These are phyloP conservation scores for Penicillium flavigenum DNA, from an alignment of 495 filamentous ascomycete genomes.

Conservation along the genomic window DNA sequence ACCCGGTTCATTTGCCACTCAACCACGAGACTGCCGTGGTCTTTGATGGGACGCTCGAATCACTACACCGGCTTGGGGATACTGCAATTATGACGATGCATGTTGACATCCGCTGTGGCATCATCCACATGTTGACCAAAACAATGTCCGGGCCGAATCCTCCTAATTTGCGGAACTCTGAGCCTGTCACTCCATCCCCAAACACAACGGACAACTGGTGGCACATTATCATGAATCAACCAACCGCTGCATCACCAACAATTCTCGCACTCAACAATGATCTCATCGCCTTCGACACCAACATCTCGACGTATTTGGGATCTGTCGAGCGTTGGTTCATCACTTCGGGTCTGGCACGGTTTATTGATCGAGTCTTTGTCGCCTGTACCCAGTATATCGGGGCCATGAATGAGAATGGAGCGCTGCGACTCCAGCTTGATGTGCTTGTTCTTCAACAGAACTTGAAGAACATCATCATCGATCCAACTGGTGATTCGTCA, in stretches of 20 bases:
- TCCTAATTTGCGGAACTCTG: constrained; percentile 34
- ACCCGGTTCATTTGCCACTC: constrained; percentile 83
- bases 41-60: constrained; percentile 85
- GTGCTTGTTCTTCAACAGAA: constrained; percentile 94
- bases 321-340: constrained; percentile 63
- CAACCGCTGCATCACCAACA: constrained; percentile 74
- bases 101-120: constrained; percentile 78
- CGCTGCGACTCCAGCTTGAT: constrained; percentile 80
- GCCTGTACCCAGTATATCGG: constrained; percentile 61
- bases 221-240: constrained; percentile 69
- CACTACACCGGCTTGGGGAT: constrained; percentile 71
- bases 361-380: constrained; percentile 70
- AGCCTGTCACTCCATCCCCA: constrained; percentile 49
- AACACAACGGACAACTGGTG: constrained; percentile 60
- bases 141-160: constrained; percentile 50
- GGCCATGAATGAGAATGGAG: constrained; percentile 73
- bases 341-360: constrained; percentile 65
- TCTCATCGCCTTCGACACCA: constrained; percentile 81
- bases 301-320: constrained; percentile 66
- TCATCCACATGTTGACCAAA: constrained; percentile 62
- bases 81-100: constrained; percentile 81
- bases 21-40: constrained; percentile 74
- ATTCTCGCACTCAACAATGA: constrained; percentile 77
- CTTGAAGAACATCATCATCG: constrained; percentile 76
- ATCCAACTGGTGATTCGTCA: constrained; percentile 22